Conservation (phyloP, 2,329 filamentous ascomycete species). For the Juglanconis juglandina region DNA sequence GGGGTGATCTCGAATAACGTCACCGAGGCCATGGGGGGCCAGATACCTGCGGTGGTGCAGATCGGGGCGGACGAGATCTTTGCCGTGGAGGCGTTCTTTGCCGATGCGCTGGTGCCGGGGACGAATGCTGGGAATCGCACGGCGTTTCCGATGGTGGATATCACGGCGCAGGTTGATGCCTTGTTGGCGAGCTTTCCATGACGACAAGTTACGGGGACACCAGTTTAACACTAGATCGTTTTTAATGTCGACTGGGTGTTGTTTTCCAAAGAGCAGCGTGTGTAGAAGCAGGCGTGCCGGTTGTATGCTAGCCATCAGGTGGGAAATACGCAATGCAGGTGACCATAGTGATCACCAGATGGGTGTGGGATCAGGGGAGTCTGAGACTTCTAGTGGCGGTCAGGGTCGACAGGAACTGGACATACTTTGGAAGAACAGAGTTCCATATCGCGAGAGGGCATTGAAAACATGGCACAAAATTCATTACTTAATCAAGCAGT, state of each 20-base stretch:
- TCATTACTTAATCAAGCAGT: no score
- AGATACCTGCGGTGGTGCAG: constrained; percentile 25
- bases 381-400: no score
- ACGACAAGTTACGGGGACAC: background rate
- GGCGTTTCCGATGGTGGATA: constrained; percentile 28
- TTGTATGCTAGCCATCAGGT: no score
- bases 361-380: no score
- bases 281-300: no score
- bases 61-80: constrained; percentile 24
- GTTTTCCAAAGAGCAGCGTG: no score
- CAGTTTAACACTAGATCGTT: background rate
- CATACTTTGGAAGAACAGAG: no score
- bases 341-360: no score
- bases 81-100: constrained; percentile 25
- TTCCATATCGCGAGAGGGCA: no score
- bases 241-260: background rate
- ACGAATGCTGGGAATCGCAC: constrained; percentile 27
- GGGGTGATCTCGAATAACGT: constrained; percentile 29
- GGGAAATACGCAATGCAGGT: no score
- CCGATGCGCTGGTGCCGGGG: constrained; percentile 25
- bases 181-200: constrained; percentile 12
- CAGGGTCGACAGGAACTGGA: no score
- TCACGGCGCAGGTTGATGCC: constrained; percentile 26
- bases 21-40: constrained; percentile 18
- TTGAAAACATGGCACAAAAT: no score